phyloP scores from a whole-genome alignment of 345 rosid species.

The Lepidium sativum region DNA sequence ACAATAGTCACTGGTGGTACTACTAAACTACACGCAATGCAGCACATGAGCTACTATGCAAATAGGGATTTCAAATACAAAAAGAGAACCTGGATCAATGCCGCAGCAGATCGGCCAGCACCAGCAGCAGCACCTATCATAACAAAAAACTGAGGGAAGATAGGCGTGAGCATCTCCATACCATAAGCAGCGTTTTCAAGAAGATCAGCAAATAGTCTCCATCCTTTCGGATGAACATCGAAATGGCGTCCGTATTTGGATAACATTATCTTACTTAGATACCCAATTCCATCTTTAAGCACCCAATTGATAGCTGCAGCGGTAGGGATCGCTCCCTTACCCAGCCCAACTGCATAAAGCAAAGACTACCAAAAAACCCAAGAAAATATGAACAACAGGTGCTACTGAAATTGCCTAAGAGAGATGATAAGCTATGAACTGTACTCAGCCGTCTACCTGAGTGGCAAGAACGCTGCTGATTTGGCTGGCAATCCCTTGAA shows the following conservation, averaged over 20 bases:
- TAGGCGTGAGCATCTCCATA: constrained; percentile 87
- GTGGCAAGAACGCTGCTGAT: constrained; percentile 91
- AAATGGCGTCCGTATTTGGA: constrained; percentile 93
- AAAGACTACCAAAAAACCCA: constrained; percentile 46
- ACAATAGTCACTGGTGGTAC: not conserved
- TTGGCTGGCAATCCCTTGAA: constrained; percentile 93
- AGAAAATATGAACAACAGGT: not conserved
- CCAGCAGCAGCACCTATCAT: constrained; percentile 86
- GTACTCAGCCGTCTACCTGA: constrained; percentile 38
- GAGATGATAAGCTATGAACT: not conserved
- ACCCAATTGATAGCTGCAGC: constrained; percentile 99
- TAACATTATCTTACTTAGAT: constrained; percentile 80
- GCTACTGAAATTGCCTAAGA: constrained; percentile 12
- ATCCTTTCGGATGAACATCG: constrained; percentile 91
- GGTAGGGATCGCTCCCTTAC: constrained; percentile 92
- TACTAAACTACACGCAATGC: not conserved
- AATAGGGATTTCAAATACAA: not conserved
- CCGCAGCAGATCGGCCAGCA: constrained; percentile 87
- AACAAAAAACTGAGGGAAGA: constrained; percentile 77
- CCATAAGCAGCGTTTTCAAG: constrained; percentile 91
- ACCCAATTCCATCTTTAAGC: constrained; percentile 93
- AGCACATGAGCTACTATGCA: not conserved
- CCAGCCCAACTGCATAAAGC: constrained; percentile 95
- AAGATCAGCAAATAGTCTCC: constrained; percentile 96
- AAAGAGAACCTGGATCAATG: constrained; percentile 69